Percentiles rank a stretch among this genome's conserved stretches.
Evolutionary conservation across 2,329 filamentous ascomycete genomes (phyloP).

Genomic region (Colletotrichum echinochloae): DNA sequence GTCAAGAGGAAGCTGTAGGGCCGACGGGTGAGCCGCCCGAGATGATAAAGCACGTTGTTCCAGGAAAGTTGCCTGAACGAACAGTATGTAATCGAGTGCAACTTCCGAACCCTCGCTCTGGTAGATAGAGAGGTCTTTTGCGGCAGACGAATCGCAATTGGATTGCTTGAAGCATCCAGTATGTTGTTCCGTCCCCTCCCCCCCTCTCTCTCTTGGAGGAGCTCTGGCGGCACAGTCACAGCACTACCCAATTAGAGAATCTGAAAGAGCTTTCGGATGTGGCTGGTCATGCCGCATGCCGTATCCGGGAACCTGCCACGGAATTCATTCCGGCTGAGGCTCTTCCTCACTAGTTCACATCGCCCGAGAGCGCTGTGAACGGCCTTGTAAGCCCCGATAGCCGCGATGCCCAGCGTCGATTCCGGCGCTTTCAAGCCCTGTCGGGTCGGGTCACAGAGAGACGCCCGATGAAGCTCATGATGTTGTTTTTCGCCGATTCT

Average conservation of each 20-base stretch:
- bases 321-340: constrained; percentile 1
- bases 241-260: not conserved
- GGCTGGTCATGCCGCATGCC: not conserved
- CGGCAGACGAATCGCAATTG: not conserved
- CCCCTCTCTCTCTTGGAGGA: not conserved
- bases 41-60: not conserved
- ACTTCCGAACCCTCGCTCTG: not conserved
- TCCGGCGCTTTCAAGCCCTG: not conserved
- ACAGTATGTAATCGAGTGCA: not conserved
- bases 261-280: not conserved
- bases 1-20: constrained; percentile 79
- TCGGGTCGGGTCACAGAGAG: not conserved
- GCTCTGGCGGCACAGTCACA: not conserved
- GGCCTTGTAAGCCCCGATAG: not conserved
- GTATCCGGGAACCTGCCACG: not conserved
- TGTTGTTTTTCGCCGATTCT: not conserved
- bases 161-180: not conserved
- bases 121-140: not conserved
- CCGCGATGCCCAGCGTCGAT: not conserved
- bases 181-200: not conserved
- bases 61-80: not conserved
- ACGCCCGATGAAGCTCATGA: not conserved
- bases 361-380: not conserved
- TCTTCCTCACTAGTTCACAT: not conserved
- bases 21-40: too few species aligned